Percentiles rank a stretch among this genome's conserved stretches.
Evolutionary conservation across 2,329 filamentous ascomycete genomes (phyloP).

Genomic region (Diplodia intermedia): DNA sequence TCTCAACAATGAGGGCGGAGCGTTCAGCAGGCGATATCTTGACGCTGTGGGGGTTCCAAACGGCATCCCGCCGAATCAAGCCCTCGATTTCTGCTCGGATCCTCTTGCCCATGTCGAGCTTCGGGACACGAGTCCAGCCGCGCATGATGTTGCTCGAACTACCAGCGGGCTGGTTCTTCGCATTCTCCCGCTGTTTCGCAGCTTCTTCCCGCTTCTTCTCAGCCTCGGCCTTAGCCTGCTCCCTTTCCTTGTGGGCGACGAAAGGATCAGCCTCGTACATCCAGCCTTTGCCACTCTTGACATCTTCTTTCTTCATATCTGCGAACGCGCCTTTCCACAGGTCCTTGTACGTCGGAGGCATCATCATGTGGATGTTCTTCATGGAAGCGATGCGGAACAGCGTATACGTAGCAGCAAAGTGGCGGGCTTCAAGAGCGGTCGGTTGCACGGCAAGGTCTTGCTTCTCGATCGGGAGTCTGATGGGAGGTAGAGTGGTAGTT

Average conservation of each 20-base stretch:
- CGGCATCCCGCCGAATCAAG: slow-evolving; percentile 75
- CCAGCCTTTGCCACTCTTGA: slow-evolving; percentile 79
- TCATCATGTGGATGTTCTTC: slow-evolving; percentile 93
- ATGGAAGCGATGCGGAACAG: slow-evolving; percentile 92
- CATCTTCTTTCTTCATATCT: slow-evolving; percentile 79
- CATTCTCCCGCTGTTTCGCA: slow-evolving; percentile 68
- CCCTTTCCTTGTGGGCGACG: slow-evolving; percentile 76
- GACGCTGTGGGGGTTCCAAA: slow-evolving; percentile 86
- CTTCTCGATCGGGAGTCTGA: slow-evolving; percentile 78
- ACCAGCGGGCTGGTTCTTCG: slow-evolving; percentile 44
- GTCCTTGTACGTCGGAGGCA: slow-evolving; percentile 87
- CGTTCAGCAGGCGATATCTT: slow-evolving; percentile 66
- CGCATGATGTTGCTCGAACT: slow-evolving; percentile 60
- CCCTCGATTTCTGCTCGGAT: slow-evolving; percentile 80
- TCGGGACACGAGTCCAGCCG: slow-evolving; percentile 83
- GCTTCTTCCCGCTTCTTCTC: slow-evolving; percentile 80
- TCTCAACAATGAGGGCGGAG: slow-evolving; percentile 70
- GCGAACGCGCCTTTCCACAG: slow-evolving; percentile 91
- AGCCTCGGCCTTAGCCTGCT: slow-evolving; percentile 75
- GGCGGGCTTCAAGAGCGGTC: slow-evolving; percentile 86
- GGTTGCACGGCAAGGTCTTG: slow-evolving; percentile 77
- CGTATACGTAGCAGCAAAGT: slow-evolving; percentile 91
- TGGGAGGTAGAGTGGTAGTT: slow-evolving; percentile 75
- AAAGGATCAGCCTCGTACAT: slow-evolving; percentile 98
- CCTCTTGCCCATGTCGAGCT: slow-evolving; percentile 89